Percentiles rank a stretch among this genome's conserved stretches.
Conservation (phyloP, 805 yeast genomes). For the Komagataella pseudopastoris region DNA sequence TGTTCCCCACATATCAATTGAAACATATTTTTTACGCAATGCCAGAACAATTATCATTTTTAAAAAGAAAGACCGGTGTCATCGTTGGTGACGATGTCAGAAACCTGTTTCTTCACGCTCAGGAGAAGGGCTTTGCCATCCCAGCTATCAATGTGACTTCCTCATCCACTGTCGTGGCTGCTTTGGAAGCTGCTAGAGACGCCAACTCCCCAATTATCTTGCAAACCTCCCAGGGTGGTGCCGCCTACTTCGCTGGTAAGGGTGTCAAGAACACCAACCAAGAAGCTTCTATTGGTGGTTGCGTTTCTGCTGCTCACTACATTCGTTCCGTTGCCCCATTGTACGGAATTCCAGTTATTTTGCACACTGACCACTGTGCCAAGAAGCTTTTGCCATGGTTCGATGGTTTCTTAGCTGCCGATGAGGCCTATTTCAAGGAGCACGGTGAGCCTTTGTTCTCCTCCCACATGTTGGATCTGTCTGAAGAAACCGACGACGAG, state of each 20-base stretch:
- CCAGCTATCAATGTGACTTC: slow-evolving; percentile 99
- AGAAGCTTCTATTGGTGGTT: slow-evolving; percentile 86
- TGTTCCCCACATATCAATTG: not conserved
- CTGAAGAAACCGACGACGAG: slow-evolving; percentile 93
- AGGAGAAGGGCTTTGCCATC: slow-evolving; percentile 85
- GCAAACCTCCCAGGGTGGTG: slow-evolving; percentile 98
- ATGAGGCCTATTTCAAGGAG: slow-evolving; percentile 76
- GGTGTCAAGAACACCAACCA: slow-evolving; percentile 92
- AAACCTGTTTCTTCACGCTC: slow-evolving; percentile 81
- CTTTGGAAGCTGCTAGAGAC: slow-evolving; percentile 95
- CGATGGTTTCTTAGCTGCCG: slow-evolving; percentile 96
- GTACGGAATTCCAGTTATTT: slow-evolving; percentile 91
- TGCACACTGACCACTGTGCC: slow-evolving; percentile 99
- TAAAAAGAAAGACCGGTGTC: slow-evolving; percentile 90
- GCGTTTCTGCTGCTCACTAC: slow-evolving; percentile 96
- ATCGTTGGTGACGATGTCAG: slow-evolving; percentile 97
- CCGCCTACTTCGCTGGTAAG: slow-evolving; percentile 99
- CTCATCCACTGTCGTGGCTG: slow-evolving; percentile 93
- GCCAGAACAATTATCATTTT: slow-evolving; percentile 17
- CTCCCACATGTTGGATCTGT: slow-evolving; percentile 96
- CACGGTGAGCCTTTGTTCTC: slow-evolving; percentile 96
- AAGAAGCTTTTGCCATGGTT: slow-evolving; percentile 96
- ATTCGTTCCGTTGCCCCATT: slow-evolving; percentile 92
- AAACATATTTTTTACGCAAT: not conserved
- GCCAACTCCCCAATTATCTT: slow-evolving; percentile 87